Evolutionary conservation across 306 rosid genomes (phyloP).

Genomic region (Cucurbita moschata): DNA sequence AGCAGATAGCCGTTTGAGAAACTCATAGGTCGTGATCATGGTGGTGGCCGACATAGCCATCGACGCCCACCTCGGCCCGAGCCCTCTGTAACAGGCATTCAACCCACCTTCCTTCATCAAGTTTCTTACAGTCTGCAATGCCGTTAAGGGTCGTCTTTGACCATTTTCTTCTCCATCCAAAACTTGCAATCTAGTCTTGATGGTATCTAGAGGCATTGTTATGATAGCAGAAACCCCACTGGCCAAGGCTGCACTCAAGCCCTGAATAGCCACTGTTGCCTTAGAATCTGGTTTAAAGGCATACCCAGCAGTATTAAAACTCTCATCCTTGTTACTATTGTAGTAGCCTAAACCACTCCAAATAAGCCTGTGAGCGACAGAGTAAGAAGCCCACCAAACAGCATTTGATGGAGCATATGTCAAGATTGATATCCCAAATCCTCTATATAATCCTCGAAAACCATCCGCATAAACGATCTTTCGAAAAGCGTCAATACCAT

Average conservation of each 20-base stretch:
- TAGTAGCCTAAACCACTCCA: constrained; percentile 56
- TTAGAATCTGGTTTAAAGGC: constrained; percentile 42
- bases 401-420: constrained; percentile 96
- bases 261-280: constrained; percentile 57
- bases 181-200: constrained; percentile 87
- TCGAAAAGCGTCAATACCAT: constrained; percentile 76
- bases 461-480: constrained; percentile 69
- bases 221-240: constrained; percentile 85
- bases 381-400: constrained; percentile 96
- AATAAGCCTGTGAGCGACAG: constrained; percentile 58
- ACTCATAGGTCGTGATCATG: constrained; percentile 93
- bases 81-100: constrained; percentile 80
- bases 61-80: constrained; percentile 92
- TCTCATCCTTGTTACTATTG: constrained; percentile 29
- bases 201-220: constrained; percentile 82
- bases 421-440: constrained; percentile 75
- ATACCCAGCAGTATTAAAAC: constrained; percentile 12
- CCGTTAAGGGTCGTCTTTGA: constrained; percentile 46
- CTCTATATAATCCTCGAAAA: constrained; percentile 66
- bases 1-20: constrained; percentile 68
- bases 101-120: constrained; percentile 78
- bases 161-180: constrained; percentile 83
- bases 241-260: constrained; percentile 74
- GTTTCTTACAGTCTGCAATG: constrained; percentile 44
- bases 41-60: constrained; percentile 95